Evolutionary conservation across 768 basidiomycete genomes (phyloP), one percentile per base, ranked within the genome.

Genomic region (Tulasnella sp.): DNA sequence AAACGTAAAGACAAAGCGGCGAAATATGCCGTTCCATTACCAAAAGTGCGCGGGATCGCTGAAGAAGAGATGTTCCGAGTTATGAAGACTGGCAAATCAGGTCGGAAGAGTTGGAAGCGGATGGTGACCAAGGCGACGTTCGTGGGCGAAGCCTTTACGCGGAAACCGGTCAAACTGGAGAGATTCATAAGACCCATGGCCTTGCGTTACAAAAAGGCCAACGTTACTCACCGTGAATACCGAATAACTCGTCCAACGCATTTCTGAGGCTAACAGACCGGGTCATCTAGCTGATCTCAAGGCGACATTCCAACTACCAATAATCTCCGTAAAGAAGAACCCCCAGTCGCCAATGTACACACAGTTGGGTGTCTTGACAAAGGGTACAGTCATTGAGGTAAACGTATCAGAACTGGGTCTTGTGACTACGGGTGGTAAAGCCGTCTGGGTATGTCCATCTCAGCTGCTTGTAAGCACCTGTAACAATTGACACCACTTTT

Each of bases 11-110:
- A 99, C 74, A 93, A 94, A 74, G 96, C 94, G 1, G 94, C 94
- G 15, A 97, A 96, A 71, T 99, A 89, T 71, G 82, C 92, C 15
- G 96, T 99, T 1, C 96, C 96, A 4, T 68, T 99, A 60, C 96
- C 96, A 48, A 94, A 91, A 72, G 96, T 99, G 51, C 75, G 94
- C 59, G 96, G 96, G 17, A 97, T 99, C 64, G 93, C 94, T 14
- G 96, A 99, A 70, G 96, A 98, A 65, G 96, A 99, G 76, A 96
- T 92, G 86, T 99, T 99, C 77, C 97, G 93, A 75, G 96, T 99
- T 29, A 75, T 99, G 77, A 89, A 91, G 75, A 92, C 94, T 0
- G 96, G 96, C 55, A 97, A 97, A 75, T 86, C 79, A 67, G 96
- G 91, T 73, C 82, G 79, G 66, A 99, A 98, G 71, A 78, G 86